A percentile compares a stretch with the other conserved stretches of the same genome.
phyloP scores from a whole-genome alignment of 352 stramenopile species.

The Thalassiosira ordinaria region DNA sequence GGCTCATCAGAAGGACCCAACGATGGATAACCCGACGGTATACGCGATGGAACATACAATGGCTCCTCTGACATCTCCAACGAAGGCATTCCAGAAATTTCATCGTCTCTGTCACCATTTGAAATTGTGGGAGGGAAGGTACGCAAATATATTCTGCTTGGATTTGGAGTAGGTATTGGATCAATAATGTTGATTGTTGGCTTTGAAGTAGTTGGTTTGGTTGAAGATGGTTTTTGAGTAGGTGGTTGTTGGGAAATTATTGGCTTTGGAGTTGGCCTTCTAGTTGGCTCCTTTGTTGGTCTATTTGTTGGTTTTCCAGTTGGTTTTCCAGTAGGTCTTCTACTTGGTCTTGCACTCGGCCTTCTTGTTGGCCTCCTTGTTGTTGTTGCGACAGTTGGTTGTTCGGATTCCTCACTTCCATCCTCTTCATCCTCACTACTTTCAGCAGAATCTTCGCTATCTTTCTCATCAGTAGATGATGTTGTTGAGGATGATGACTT shows the following conservation, averaged over 20 bases:
- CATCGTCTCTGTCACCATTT: too few species aligned
- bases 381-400: neutral
- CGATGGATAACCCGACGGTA: too few species aligned
- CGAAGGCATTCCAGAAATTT: neutral
- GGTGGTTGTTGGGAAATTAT: neutral
- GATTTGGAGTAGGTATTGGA: neutral
- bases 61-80: neutral
- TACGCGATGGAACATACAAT: too few species aligned
- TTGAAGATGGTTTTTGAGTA: neutral
- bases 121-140: neutral
- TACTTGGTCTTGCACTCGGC: neutral
- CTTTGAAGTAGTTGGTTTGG: neutral
- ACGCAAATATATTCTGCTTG: neutral
- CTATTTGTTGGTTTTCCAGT: too few species aligned
- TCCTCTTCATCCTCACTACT: too few species aligned
- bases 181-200: neutral
- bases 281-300: too few species aligned
- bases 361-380: neutral
- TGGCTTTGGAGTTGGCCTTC: neutral
- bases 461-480: neutral
- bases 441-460: neutral
- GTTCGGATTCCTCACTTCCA: neutral
- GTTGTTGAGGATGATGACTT: neutral
- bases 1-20: too few species aligned
- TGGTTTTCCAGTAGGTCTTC: neutral